Evolutionary conservation across 805 yeast species (phyloP).

Genomic region (Wickerhamiella qilinensis): DNA sequence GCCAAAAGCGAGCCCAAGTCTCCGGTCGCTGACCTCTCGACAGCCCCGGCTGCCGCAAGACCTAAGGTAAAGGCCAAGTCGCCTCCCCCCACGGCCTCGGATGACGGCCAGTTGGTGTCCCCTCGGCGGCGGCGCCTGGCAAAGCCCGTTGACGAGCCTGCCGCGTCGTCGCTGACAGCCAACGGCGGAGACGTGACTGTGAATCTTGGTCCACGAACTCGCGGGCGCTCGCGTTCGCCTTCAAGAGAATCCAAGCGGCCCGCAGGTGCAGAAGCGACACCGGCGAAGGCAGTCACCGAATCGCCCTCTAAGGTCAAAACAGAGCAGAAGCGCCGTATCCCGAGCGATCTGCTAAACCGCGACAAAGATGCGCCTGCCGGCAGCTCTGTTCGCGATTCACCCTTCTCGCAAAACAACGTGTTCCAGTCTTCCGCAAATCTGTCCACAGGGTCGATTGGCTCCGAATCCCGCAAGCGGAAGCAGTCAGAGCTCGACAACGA

Average conservation of each 20-base stretch:
- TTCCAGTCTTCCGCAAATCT: constrained; percentile 8
- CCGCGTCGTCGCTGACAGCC: background rate
- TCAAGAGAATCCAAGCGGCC: too few species aligned
- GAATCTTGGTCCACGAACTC: constrained; percentile 3
- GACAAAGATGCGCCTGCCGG: background rate
- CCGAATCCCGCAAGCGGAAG: constrained; percentile 5
- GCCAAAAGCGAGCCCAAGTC: background rate
- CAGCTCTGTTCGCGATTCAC: constrained; percentile 2
- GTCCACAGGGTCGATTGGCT: background rate
- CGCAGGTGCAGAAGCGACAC: background rate
- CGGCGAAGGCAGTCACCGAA: background rate
- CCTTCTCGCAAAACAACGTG: constrained; percentile 12
- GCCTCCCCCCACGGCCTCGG: too few species aligned
- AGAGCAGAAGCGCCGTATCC: background rate
- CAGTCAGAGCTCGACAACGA: constrained; percentile 2
- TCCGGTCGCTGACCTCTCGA: background rate
- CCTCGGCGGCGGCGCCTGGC: constrained; percentile 4
- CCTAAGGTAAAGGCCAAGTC: too few species aligned
- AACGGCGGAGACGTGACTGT: background rate
- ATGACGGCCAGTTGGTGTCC: too few species aligned
- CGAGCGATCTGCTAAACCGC: constrained; percentile 4
- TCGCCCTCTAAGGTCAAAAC: background rate
- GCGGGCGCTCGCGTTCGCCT: constrained; percentile 6
- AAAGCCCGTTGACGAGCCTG: background rate
- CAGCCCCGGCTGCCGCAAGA: background rate